Evolutionary conservation across 2,329 filamentous ascomycete genomes (phyloP).

Genomic region (Fusarium veterinarium): DNA sequence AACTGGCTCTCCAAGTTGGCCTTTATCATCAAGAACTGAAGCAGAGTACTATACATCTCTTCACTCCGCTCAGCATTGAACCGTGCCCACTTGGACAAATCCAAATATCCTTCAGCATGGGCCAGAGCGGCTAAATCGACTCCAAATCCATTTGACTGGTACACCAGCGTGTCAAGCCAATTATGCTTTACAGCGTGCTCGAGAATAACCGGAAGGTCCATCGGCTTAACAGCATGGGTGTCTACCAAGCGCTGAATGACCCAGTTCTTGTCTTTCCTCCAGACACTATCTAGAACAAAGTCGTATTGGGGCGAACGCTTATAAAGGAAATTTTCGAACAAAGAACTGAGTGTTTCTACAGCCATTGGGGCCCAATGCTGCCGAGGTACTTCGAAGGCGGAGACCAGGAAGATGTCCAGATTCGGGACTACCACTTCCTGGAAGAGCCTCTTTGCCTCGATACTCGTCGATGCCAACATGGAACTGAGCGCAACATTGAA

Average conservation of each 20-base stretch:
- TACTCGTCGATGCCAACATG: slow-evolving; percentile 69
- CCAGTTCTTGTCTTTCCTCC: slow-evolving; percentile 91
- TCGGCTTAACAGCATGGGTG: slow-evolving; percentile 81
- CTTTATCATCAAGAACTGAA: slow-evolving; percentile 87
- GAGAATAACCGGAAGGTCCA: slow-evolving; percentile 57
- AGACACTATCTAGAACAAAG: slow-evolving; percentile 90
- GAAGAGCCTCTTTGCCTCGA: slow-evolving; percentile 73
- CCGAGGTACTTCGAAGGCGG: slow-evolving; percentile 80
- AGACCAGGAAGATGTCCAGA: slow-evolving; percentile 81
- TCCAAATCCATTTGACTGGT: slow-evolving; percentile 83
- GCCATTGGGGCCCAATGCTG: slow-evolving; percentile 79
- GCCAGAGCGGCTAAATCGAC: slow-evolving; percentile 88
- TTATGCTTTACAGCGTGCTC: slow-evolving; percentile 80
- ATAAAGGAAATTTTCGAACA: slow-evolving; percentile 86
- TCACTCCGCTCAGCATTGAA: slow-evolving; percentile 73
- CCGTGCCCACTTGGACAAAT: slow-evolving; percentile 84
- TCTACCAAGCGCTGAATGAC: slow-evolving; percentile 83
- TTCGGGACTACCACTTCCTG: slow-evolving; percentile 77
- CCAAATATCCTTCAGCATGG: slow-evolving; percentile 82
- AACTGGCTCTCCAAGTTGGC: slow-evolving; percentile 81
- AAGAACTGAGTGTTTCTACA: slow-evolving; percentile 77
- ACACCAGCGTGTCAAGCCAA: slow-evolving; percentile 86
- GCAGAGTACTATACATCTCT: slow-evolving; percentile 76
- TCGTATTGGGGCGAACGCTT: slow-evolving; percentile 83
- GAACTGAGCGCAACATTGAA: slow-evolving; percentile 74